Base-by-base conservation (phyloP, 306 rosid species). In the Lupinus albus region DNA sequence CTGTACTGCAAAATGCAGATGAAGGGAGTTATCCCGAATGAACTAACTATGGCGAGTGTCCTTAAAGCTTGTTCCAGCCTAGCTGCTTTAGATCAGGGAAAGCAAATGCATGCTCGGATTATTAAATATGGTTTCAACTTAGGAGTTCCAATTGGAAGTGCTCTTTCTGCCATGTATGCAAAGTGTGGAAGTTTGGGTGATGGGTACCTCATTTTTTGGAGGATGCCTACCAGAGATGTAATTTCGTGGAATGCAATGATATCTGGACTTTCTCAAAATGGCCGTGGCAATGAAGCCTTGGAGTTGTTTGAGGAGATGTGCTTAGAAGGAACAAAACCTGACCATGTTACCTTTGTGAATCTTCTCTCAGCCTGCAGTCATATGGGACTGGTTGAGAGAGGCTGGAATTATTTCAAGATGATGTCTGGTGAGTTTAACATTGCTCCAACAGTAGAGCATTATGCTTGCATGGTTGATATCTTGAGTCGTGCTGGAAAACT, bases 241-340 rank as follows among this genome's bases (percentile, higher is more conserved):
- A 75, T 89, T 47, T 80, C 97, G 3, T 92, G 89, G 92, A 92
- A 92, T 74, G 96, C 92, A 66, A 92, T 92, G 96, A 87, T 92
- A 82, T 92, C 97, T 13, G 95, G 96, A 56, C 83, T 89, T 76
- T 82, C 96, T 69, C 92, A 89, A 68, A 92, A 89, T 45, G 92
- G 96, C 33, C 74, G 46, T 39, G 97, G 97, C 6, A 50, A 3
- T 6, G 84, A 89, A 57, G 96, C 96, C 54, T 72, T 89, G 68
- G 79, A 82, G 62, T 81, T 89, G 76, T 89, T 92, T 35, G 87
- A 84, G 76, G 72, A 89, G 84, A 89, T 92, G 97, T 68, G 78
- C 14, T 66, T 58, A 39, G 95, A 85, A 66, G 86, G 84, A 6
- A 78, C 84, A 44, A 68, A 82, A 52, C 97, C 92, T 0, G 97